These are phyloP conservation scores for Candida hispaniensis DNA, from an alignment of 805 yeast genomes.

Conservation along the genomic window DNA sequence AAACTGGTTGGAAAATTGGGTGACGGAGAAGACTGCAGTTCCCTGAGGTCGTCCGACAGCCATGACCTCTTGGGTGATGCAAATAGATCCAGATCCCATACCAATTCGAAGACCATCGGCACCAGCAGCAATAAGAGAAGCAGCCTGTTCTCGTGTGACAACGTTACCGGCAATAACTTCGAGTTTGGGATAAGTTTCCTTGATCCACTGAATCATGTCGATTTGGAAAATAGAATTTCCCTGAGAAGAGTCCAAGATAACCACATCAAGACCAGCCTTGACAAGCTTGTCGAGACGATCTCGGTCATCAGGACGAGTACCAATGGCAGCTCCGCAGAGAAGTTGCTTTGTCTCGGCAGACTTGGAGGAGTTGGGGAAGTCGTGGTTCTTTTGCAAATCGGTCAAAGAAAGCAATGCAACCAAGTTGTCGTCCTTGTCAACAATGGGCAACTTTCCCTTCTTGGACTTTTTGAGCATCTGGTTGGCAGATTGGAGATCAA, in stretches of 20 bases:
- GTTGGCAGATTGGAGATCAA: conserved; percentile 77
- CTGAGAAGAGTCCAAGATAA: conserved; percentile 89
- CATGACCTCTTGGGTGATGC: conserved; percentile 99
- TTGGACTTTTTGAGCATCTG: conserved; percentile 82
- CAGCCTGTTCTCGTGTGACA: conserved; percentile 98
- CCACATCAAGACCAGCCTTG: conserved; percentile 95
- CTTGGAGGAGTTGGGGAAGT: conserved; percentile 90
- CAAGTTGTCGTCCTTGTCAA: conserved; percentile 64
- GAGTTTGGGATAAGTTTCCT: conserved; percentile 62
- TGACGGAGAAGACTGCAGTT: conserved; percentile 91
- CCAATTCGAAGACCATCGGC: conserved; percentile 98
- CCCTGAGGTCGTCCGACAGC: conserved; percentile 99
- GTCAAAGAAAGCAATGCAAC: conserved; percentile 88
- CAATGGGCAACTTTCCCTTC: conserved; percentile 95
- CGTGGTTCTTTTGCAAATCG: conserved; percentile 91
- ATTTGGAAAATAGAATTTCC: conserved; percentile 95
- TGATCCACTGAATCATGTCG: conserved; percentile 87
- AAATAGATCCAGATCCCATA: conserved; percentile 99
- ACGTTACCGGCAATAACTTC: conserved; percentile 97
- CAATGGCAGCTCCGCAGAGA: conserved; percentile 97
- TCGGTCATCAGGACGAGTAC: conserved; percentile 83
- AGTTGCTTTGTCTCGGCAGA: conserved; percentile 88
- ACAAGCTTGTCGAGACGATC: conserved; percentile 75
- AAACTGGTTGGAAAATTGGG: conserved; percentile 86
- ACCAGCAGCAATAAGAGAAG: conserved; percentile 86